A percentile compares a stretch with the other conserved stretches of the same genome.
These are phyloP conservation scores for Metschnikowia corniflorae DNA, from an alignment of 805 yeast genomes.

Conservation along the genomic window DNA sequence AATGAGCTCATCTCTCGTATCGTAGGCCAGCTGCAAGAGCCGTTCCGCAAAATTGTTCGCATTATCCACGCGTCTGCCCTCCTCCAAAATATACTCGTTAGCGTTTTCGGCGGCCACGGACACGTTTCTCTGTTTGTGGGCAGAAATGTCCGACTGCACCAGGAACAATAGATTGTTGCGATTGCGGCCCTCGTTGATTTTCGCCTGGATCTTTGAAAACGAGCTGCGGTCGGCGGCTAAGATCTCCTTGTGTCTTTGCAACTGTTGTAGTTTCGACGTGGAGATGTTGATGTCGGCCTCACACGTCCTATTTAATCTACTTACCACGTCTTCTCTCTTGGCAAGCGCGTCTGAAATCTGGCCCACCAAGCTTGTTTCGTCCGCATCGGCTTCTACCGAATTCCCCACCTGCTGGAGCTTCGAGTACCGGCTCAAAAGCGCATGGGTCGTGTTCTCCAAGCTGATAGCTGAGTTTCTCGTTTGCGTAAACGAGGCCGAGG, in stretches of 20 bases:
- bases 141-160: constrained; percentile 77
- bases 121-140: constrained; percentile 47
- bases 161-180: constrained; percentile 68
- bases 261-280: constrained; percentile 74
- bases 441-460: constrained; percentile 69
- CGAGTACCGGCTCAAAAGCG: constrained; percentile 41
- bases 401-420: constrained; percentile 25
- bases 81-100: constrained; percentile 75
- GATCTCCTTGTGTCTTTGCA: constrained; percentile 76
- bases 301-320: constrained; percentile 47
- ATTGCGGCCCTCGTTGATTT: constrained; percentile 71
- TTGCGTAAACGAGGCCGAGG: constrained; percentile 51
- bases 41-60: constrained; percentile 77
- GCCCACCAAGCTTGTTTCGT: constrained; percentile 24
- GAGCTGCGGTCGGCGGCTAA: constrained; percentile 66
- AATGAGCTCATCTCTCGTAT: constrained; percentile 80
- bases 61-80: constrained; percentile 65
- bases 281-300: constrained; percentile 53
- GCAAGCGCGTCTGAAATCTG: constrained; percentile 25
- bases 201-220: constrained; percentile 53
- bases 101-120: constrained; percentile 33
- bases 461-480: constrained; percentile 64
- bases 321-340: constrained; percentile 51
- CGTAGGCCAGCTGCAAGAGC: constrained; percentile 78
- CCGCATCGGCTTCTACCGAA: constrained; percentile 21